Conservation (phyloP, 2,329 filamentous ascomycete species). For the Fusarium sp. region DNA sequence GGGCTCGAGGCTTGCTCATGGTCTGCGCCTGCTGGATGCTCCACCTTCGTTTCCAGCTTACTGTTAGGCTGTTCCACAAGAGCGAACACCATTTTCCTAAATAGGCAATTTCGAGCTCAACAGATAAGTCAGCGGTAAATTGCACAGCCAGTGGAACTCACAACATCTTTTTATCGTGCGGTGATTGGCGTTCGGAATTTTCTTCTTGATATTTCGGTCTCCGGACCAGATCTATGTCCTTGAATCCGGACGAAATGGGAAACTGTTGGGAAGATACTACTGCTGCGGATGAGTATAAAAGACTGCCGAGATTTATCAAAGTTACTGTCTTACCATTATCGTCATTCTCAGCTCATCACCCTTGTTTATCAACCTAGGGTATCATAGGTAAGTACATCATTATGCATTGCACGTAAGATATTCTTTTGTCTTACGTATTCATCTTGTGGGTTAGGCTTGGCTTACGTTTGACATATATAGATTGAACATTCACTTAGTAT, state of each 20-base stretch:
- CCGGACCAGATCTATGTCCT: not conserved
- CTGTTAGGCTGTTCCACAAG: no score
- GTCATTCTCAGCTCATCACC: no score
- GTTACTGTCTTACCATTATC: no score
- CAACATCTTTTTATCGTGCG: not conserved
- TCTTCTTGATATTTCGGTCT: not conserved
- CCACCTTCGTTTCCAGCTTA: not conserved
- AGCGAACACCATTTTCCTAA: slow-evolving; percentile 17
- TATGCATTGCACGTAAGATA: no score
- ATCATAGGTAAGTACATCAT: no score
- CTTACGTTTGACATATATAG: not conserved
- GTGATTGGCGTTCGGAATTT: not conserved
- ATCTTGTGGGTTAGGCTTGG: no score
- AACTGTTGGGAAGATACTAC: not conserved
- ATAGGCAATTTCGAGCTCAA: slow-evolving; percentile 9
- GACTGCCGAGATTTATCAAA: no score
- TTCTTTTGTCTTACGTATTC: no score
- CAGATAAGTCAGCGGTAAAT: not conserved
- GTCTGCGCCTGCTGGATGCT: not conserved
- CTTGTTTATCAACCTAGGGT: no score
- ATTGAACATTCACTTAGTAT: no score
- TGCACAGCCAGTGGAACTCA: not conserved
- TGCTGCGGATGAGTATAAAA: not conserved
- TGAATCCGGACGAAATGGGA: not conserved
- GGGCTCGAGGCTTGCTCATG: accelerated